Evolutionary conservation across 1,284 basidiomycete genomes (phyloP).

Genomic region (Hymenochaete sp.): DNA sequence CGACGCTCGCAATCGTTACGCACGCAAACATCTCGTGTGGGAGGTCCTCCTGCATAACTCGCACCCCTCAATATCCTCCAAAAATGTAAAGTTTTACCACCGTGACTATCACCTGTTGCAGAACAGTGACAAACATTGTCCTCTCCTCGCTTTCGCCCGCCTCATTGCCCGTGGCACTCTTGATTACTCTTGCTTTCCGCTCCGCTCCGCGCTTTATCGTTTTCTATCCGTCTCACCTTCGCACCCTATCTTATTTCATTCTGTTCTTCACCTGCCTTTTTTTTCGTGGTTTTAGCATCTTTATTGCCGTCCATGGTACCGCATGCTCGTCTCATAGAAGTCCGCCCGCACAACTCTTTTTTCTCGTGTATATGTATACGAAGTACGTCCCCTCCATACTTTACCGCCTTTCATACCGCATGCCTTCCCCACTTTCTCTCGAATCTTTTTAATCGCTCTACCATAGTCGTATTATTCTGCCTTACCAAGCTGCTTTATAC

Average conservation of each 20-base stretch:
- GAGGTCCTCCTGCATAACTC: background rate
- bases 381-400: too few species aligned
- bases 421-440: too few species aligned
- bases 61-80: background rate
- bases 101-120: slow-evolving; percentile 5
- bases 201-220: too few species aligned
- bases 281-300: slow-evolving; percentile 16
- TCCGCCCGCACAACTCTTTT: slow-evolving; percentile 1
- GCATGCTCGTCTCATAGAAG: slow-evolving; percentile 2
- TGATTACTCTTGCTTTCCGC: slow-evolving; percentile 28
- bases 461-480: slow-evolving; percentile 1
- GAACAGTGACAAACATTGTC: slow-evolving; percentile 8
- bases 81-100: background rate
- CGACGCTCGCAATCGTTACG: too few species aligned
- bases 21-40: too few species aligned
- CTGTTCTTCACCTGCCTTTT: slow-evolving; percentile 19
- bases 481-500: background rate
- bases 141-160: slow-evolving; percentile 20
- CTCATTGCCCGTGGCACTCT: slow-evolving; percentile 22
- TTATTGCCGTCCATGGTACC: background rate
- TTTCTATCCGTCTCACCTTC: slow-evolving; percentile 15
- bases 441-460: slow-evolving; percentile 12
- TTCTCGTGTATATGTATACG: slow-evolving; percentile 6
- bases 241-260: slow-evolving; percentile 10
- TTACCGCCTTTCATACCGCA: too few species aligned